Base-by-base conservation (phyloP, 768 basidiomycete species). In the Mycena haematopus region DNA sequence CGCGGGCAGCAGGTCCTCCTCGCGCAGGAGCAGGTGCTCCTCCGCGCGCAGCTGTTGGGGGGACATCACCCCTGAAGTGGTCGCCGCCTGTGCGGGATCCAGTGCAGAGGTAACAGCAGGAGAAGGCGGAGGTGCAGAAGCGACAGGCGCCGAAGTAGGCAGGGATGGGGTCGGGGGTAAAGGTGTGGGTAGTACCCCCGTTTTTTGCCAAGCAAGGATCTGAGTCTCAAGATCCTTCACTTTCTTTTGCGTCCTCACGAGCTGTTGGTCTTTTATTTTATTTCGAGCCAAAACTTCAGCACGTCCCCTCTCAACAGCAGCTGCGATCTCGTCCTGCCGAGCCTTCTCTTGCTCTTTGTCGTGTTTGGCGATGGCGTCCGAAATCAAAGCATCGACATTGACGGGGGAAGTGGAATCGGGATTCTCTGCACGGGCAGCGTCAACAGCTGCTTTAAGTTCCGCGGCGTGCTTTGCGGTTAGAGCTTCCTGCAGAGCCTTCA, bases 171-270 rank as follows among this genome's bases (percentile, higher is more conserved):
- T 56, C 51, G 68, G 47, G 19, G 72, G 59, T 29, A 69, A 24
- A 11, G 73, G 47, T 1, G 76, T 77, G 13, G 85, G 82, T 44
- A 86, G 44, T 2, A 81, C 46, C 3, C 87, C 86, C 0, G 77
- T 74, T 50, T 82, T 81, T 66, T 80, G 80, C 83, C 83, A 85
- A 61, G 83, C 83, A 44, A 83, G 72, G 36, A 90, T 82, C 60
- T 86, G 84, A 13, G 80, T 79, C 69, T 92, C 90, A 36, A 91
- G 77, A 8, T 89, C 86, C 75, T 91, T 92, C 52, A 91, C 76
- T 59, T 80, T 83, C 59, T 75, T 77, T 69, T 90, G 85, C 11
- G 84, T 78, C 53, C 79, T 83, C 31, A 86, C 79, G n/a, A 92
- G 76, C 66, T 89, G 89, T 1, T 78, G 76, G 66, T 93, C 91